Base-by-base conservation (phyloP, 1,139 yeast species). In the Pneumocystis jirovecii region DNA sequence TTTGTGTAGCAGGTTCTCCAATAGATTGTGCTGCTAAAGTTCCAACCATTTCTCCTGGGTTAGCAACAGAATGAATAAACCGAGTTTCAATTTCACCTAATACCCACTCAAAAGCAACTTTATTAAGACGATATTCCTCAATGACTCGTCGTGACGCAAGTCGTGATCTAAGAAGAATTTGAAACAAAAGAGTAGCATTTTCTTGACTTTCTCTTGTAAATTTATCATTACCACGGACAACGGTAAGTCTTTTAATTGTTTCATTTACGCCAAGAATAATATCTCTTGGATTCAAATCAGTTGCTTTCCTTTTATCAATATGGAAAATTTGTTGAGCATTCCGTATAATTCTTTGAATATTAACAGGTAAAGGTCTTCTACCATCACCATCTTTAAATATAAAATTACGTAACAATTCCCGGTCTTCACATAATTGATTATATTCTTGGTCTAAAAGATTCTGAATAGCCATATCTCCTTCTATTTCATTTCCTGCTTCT, bases 1-100 rank as follows among this genome's bases (percentile, higher is more conserved):
- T 93, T 78, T 93, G 99, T 37, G 99, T 93, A 37, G 98, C 98
- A 64, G 99, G 99, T 77, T 93, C 99, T 80, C 99, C 99, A 79
- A 93, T 93, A 62, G 97, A 90, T 80, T 93, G 99, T 0, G 99
- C 98, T 66, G 98, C 99, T 74, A 93, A 84, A 66, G 93, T 97
- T 80, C 99, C 99, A 67, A 95, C 98, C 98, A 93, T 93, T 76
- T 93, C 98, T 81, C 99, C 99, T 12, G 99, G 97, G 71, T 95
- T 95, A 64, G 91, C 98, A 73, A 90, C 80, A 3, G 97, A 86
- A 76, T 87, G 88, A 71, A 89, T 91, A 79, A 91, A 95, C 76
- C 91, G 97, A 35, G 93, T 83, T 74, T 90, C 96, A 71, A 95
- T 83, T 74, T 93, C 96, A 73, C 96, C 97, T 69, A 90, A 72